phyloP scores from a whole-genome alignment of 2,329 filamentous ascomycete species.

The Ophiocordyceps polyrhachis-furcata region DNA sequence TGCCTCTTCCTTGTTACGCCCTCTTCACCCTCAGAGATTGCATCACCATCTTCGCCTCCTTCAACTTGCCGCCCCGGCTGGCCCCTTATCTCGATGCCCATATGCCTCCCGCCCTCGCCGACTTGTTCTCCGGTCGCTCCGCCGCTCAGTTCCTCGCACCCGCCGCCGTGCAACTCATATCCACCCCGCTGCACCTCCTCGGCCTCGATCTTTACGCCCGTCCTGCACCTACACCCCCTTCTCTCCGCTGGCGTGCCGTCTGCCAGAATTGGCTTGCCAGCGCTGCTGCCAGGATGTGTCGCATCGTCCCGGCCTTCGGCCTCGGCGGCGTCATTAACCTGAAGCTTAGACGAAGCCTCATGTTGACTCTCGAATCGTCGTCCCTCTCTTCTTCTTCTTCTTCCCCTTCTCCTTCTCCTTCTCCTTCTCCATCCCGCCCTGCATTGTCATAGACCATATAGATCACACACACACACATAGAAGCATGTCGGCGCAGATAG shows the following conservation, averaged over 20 bases:
- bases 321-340: constrained; percentile 74
- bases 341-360: constrained; percentile 47
- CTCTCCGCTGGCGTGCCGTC: constrained; percentile 49
- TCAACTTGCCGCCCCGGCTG: constrained; percentile 70
- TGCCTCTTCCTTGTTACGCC: constrained; percentile 52
- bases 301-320: constrained; percentile 79
- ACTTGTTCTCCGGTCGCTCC: constrained; percentile 31
- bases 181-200: constrained; percentile 69
- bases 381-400: not conserved
- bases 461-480: not conserved
- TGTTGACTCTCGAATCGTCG: constrained; percentile 34
- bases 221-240: constrained; percentile 15
- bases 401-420: too few species aligned
- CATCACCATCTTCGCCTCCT: constrained; percentile 78
- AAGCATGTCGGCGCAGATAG: not conserved
- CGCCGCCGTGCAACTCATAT: constrained; percentile 58
- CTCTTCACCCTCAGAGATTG: constrained; percentile 73
- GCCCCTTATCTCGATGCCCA: constrained; percentile 46
- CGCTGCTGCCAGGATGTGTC: constrained; percentile 55
- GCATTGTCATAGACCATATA: not conserved
- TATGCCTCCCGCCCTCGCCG: constrained; percentile 28
- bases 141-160: constrained; percentile 67
- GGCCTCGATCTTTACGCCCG: constrained; percentile 79
- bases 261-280: constrained; percentile 59
- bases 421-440: too few species aligned